Conservation (phyloP, 768 basidiomycete species). For the Leccinum subgranulosum region DNA sequence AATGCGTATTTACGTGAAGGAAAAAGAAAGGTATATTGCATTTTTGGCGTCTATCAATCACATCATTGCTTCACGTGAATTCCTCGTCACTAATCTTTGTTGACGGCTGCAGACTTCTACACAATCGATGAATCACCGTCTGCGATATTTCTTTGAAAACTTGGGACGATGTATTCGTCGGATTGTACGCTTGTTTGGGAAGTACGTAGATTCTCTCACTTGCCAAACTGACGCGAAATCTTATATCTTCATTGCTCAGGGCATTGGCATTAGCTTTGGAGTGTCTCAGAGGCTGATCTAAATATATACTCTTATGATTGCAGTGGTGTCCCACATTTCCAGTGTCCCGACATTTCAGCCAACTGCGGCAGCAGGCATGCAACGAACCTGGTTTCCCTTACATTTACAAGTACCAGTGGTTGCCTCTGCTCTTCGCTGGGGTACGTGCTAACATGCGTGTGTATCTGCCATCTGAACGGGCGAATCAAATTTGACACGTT, state of each 20-base stretch:
- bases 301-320: too few relatives aligned
- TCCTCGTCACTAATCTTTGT: not conserved
- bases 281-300: too few relatives aligned
- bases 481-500: not conserved
- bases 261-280: too few relatives aligned
- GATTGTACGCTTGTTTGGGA: too few relatives aligned
- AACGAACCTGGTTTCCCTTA: not conserved
- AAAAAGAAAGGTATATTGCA: constrained; percentile 24
- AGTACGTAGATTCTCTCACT: too few relatives aligned
- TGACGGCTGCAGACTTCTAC: constrained; percentile 34
- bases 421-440: not conserved
- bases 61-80: constrained; percentile 2
- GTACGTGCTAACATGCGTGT: too few relatives aligned
- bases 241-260: too few relatives aligned
- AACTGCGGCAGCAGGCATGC: not conserved
- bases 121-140: constrained; percentile 32
- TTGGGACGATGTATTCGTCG: too few relatives aligned
- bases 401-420: not conserved
- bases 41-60: constrained; percentile 40
- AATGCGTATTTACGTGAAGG: not conserved
- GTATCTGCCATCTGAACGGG: not conserved
- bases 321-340: too few relatives aligned
- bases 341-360: too few relatives aligned
- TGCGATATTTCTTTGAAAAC: constrained; percentile 20
- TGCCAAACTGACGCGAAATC: too few relatives aligned